Evolutionary conservation across 768 basidiomycete genomes (phyloP), one percentile per base, ranked within the genome.

Genomic region (Lactarius deliciosus): DNA sequence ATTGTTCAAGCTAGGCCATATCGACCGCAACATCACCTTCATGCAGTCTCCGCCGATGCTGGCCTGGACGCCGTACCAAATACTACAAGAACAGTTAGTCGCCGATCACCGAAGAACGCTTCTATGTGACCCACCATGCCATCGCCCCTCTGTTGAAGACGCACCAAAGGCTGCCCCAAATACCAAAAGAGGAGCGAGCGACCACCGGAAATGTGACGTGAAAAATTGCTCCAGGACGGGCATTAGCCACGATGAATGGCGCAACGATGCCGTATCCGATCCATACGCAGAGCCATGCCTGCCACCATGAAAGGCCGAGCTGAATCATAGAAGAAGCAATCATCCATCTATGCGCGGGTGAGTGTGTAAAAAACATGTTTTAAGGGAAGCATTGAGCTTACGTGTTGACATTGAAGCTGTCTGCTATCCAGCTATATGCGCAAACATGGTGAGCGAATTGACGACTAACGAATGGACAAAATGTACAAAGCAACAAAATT

Each of bases 11-110:
- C 85, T 85, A 0, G 90, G 92, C 85, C 87, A 92, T 76, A 94
- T 89, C 11, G 90, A 81, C 47, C 86, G 79, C 41, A 95, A 77
- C 82, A 93, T 86, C 45, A 90, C 85, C 64, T 86, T 81, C 69
- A 92, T 81, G 72, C 90, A 92, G 69, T 83, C 81, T 16, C 91
- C 91, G n/a, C 92, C 92, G 67, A 94, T 90, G 76, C 88, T 90
- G 1, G 90, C 82, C 72, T 91, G 89, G 11, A 91, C 89, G 32
- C 89, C 89, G 73, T 90, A 90, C 88, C 90, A 89, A 53, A 89
- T 82, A 70, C 86, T 87, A 70, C 28, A 50, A 65, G 38, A 40
- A 28, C 40, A 13, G 41, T 40, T 25, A 34, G 16, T 55, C 30
- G 38, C 32, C 38, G 63, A 56, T 25, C 4, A 32, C 36, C 43